phyloP scores from a whole-genome alignment of 2,329 filamentous ascomycete genomes.

The Claviceps quebecensis region DNA sequence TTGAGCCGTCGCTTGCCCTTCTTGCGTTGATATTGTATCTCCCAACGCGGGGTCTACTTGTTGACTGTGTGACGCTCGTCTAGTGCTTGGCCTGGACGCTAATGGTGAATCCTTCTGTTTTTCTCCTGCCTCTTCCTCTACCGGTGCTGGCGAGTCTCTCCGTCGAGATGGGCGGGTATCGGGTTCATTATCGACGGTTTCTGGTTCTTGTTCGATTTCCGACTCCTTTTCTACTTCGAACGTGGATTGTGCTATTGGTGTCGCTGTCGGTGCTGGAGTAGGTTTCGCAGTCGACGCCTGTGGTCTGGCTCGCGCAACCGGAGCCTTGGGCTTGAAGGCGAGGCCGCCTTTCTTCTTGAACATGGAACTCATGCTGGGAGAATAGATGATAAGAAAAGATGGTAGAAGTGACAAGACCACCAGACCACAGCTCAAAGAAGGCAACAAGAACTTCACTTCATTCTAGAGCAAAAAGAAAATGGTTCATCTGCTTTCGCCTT shows the following conservation, averaged over 20 bases:
- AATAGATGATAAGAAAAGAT: not conserved
- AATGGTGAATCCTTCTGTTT: conserved; percentile 1
- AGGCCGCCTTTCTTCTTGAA: conserved; percentile 51
- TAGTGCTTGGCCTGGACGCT: not conserved
- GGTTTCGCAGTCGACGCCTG: conserved; percentile 4
- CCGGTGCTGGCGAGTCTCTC: not conserved
- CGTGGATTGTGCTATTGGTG: conserved; percentile 2
- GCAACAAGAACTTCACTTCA: not conserved
- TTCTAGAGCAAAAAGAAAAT: not conserved
- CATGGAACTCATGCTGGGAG: conserved; percentile 45
- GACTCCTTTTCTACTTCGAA: not conserved
- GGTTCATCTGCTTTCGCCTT: not conserved
- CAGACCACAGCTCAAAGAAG: not conserved
- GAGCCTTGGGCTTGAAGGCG: conserved; percentile 59
- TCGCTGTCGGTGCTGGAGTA: not conserved
- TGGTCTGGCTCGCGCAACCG: conserved; percentile 28
- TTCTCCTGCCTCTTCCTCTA: not conserved
- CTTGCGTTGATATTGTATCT: not conserved
- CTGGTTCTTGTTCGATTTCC: not conserved
- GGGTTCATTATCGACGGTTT: not conserved
- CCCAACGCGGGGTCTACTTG: not conserved
- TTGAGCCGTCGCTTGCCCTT: not conserved
- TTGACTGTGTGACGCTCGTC: conserved; percentile 3
- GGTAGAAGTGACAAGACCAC: no score
- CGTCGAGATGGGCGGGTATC: not conserved